phyloP scores from a whole-genome alignment of 176 grass and related monocot genomes.

The Hsuehochloa calcarea region DNA sequence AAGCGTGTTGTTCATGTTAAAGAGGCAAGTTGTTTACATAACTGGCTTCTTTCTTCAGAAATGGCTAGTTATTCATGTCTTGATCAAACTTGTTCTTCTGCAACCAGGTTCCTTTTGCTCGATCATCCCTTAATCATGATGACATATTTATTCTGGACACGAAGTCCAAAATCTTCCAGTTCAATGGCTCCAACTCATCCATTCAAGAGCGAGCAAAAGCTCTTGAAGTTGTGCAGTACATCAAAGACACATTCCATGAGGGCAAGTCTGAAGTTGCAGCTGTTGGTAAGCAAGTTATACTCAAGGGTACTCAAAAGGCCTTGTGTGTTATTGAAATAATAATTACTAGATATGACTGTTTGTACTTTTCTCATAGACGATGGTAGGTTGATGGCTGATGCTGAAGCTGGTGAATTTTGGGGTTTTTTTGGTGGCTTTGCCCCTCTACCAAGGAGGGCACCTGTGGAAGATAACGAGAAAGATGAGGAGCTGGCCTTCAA shows the following conservation, averaged over 20 bases:
- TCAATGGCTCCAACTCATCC: conserved; percentile 93
- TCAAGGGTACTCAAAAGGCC: not conserved
- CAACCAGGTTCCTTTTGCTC: conserved; percentile 80
- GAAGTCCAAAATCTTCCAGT: conserved; percentile 95
- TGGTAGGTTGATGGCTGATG: conserved; percentile 96
- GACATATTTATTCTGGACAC: conserved; percentile 98
- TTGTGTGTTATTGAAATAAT: not conserved
- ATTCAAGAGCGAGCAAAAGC: conserved; percentile 99
- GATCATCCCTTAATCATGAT: conserved; percentile 84
- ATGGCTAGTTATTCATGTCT: not conserved
- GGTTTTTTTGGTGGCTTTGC: conserved; percentile 95
- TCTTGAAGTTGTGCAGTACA: conserved; percentile 96
- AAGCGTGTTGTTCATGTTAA: conserved; percentile 96
- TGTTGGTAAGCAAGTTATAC: conserved; percentile 63
- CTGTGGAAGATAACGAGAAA: conserved; percentile 46
- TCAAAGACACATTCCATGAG: conserved; percentile 94
- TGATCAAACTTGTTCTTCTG: conserved; percentile 27
- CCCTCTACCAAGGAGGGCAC: conserved; percentile 73
- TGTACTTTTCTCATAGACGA: conserved; percentile 57
- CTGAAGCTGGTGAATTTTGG: conserved; percentile 98
- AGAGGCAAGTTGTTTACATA: conserved; percentile 62
- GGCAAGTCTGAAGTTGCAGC: conserved; percentile 80
- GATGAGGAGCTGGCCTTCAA: conserved; percentile 42
- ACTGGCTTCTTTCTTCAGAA: not conserved
- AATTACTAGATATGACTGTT: conserved; percentile 24